Evolutionary conservation across 345 rosid species (phyloP).

Genomic region (Carallia pectinifolia): DNA sequence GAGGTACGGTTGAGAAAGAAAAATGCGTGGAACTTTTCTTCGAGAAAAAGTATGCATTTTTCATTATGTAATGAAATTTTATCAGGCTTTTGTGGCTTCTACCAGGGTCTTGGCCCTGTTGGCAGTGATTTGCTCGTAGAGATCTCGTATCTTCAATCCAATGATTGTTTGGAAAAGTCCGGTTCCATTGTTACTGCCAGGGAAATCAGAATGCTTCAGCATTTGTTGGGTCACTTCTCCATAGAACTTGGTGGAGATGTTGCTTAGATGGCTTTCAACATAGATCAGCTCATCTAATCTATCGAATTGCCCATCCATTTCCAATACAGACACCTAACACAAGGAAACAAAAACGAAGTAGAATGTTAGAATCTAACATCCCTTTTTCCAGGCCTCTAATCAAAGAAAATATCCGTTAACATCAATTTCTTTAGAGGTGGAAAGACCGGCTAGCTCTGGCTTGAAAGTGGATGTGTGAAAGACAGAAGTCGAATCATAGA

Average conservation of each 20-base stretch:
- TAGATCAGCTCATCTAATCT: slow-evolving; percentile 95
- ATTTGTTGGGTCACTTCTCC: slow-evolving; percentile 95
- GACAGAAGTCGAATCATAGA: too few species aligned
- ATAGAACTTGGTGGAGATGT: slow-evolving; percentile 88
- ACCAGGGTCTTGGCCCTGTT: slow-evolving; percentile 51
- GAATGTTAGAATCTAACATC: not conserved
- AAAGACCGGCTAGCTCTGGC: too few species aligned
- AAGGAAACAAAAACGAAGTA: not conserved
- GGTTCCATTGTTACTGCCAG: slow-evolving; percentile 94
- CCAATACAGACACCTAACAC: slow-evolving; percentile 79
- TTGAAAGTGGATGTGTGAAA: too few species aligned
- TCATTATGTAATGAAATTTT: not conserved
- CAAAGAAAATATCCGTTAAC: not conserved
- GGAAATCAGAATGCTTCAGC: slow-evolving; percentile 94
- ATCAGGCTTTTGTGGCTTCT: slow-evolving; percentile 61
- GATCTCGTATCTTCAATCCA: slow-evolving; percentile 90
- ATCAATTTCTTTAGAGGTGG: too few species aligned
- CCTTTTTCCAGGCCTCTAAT: not conserved
- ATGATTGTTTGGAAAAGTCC: slow-evolving; percentile 91
- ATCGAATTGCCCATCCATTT: slow-evolving; percentile 97
- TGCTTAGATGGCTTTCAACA: slow-evolving; percentile 91
- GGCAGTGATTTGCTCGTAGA: slow-evolving; percentile 69
- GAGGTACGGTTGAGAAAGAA: slow-evolving; percentile 4
- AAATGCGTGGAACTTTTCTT: not conserved
- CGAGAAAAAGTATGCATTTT: not conserved